Conservation (phyloP, 441 rosid genomes). For the Capsella rubella region DNA sequence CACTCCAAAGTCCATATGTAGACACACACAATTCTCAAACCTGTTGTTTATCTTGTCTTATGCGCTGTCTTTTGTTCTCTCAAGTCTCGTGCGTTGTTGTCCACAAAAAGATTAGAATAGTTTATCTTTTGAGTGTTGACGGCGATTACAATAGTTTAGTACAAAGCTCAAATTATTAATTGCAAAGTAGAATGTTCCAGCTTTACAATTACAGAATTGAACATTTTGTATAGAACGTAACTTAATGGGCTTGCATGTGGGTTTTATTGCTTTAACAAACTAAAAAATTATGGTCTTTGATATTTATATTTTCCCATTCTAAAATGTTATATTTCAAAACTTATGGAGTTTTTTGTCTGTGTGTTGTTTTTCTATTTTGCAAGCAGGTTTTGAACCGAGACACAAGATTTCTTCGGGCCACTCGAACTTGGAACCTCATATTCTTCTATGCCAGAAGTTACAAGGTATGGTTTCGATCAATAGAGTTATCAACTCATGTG, state of each 20-base stretch:
- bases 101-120: not conserved
- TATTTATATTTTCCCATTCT: not conserved
- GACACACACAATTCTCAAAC: not conserved
- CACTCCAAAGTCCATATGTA: constrained; percentile 6
- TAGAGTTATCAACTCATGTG: not conserved
- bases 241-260: not conserved
- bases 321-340: too few species aligned
- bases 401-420: not conserved
- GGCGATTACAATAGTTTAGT: not conserved
- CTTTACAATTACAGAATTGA: not conserved
- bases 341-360: too few species aligned
- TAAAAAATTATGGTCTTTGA: not conserved
- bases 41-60: not conserved
- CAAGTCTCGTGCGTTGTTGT: constrained; percentile 15
- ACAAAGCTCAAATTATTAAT: not conserved
- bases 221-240: not conserved
- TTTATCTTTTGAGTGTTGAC: not conserved
- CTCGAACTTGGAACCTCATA: not conserved
- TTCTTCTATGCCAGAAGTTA: not conserved
- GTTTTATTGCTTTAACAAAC: not conserved
- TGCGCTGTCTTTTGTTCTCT: constrained; percentile 19
- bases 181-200: not conserved
- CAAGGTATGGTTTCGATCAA: not conserved
- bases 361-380: not conserved
- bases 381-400: not conserved